A percentile compares a stretch with the other conserved stretches of the same genome.
These are phyloP conservation scores for Stylonectria norvegica DNA, from an alignment of 2,329 filamentous ascomycete species.

Conservation along the genomic window DNA sequence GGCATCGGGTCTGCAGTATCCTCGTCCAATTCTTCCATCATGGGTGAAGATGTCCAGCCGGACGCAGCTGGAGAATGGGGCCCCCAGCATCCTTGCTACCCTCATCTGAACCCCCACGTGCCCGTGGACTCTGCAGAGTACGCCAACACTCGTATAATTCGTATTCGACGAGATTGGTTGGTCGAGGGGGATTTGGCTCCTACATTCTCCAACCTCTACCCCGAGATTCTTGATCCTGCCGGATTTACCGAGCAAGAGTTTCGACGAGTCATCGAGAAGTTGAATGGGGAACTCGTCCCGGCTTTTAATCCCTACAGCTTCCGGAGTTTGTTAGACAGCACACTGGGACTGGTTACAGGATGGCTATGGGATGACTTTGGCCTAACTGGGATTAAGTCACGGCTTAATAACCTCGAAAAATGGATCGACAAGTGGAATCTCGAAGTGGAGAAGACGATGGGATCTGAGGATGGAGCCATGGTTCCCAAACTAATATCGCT, in stretches of 20 bases:
- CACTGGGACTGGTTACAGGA: constrained; percentile 78
- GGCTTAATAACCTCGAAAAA: constrained; percentile 65
- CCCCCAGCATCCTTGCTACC: constrained; percentile 88
- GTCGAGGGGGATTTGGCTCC: constrained; percentile 84
- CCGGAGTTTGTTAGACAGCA: constrained; percentile 74
- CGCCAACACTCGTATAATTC: constrained; percentile 79
- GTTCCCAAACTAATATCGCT: constrained; percentile 73
- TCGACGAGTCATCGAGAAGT: constrained; percentile 71
- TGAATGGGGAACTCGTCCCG: constrained; percentile 74
- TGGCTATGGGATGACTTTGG: constrained; percentile 95
- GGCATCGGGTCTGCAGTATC: constrained; percentile 54
- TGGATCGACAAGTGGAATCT: constrained; percentile 88
- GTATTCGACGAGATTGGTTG: constrained; percentile 89
- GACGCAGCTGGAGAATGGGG: constrained; percentile 82
- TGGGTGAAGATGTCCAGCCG: constrained; percentile 62
- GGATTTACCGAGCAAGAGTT: constrained; percentile 85
- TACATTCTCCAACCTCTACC: constrained; percentile 91
- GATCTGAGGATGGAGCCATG: constrained; percentile 47
- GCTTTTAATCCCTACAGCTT: constrained; percentile 76
- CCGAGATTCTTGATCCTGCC: constrained; percentile 85
- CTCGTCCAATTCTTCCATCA: constrained; percentile 57
- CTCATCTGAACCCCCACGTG: constrained; percentile 90
- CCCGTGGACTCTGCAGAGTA: constrained; percentile 72
- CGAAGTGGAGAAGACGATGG: constrained; percentile 58
- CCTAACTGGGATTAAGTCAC: constrained; percentile 68